phyloP scores from a whole-genome alignment of 2,329 filamentous ascomycete genomes.

The Cephalotrichum gorgonifer region DNA sequence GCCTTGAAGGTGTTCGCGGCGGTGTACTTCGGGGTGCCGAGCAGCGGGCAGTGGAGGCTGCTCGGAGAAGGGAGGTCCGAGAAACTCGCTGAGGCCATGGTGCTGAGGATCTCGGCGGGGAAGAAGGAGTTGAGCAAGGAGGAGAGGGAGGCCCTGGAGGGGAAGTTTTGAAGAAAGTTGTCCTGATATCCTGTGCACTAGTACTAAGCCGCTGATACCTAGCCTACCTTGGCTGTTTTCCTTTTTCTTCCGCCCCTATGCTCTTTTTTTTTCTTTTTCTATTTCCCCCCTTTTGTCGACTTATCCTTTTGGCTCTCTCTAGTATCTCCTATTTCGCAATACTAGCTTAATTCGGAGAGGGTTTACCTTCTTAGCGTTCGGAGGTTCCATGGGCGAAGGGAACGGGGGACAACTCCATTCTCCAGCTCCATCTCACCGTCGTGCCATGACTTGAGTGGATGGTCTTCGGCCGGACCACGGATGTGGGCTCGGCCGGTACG shows the following conservation, averaged over 20 bases:
- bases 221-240: neutral
- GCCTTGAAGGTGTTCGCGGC: constrained; percentile 17
- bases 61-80: constrained; percentile 19
- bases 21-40: constrained; percentile 24
- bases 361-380: too few species aligned
- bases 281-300: too few species aligned
- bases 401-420: too few species aligned
- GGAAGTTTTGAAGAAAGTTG: neutral
- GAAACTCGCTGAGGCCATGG: constrained; percentile 19
- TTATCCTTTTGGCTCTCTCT: too few species aligned
- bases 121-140: constrained; percentile 13
- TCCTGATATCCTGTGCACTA: neutral
- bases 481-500: too few species aligned
- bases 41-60: constrained; percentile 22
- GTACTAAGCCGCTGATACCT: too few species aligned
- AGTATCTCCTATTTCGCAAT: too few species aligned
- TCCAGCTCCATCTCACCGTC: too few species aligned
- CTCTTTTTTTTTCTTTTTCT: neutral
- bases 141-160: constrained; percentile 12
- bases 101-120: constrained; percentile 17
- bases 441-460: too few species aligned
- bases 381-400: too few species aligned
- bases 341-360: too few species aligned
- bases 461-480: too few species aligned
- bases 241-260: neutral